Percentiles rank a stretch among this genome's conserved stretches.
Conservation (phyloP, 139 green algal species). For the Ettlia oleoabundans region DNA sequence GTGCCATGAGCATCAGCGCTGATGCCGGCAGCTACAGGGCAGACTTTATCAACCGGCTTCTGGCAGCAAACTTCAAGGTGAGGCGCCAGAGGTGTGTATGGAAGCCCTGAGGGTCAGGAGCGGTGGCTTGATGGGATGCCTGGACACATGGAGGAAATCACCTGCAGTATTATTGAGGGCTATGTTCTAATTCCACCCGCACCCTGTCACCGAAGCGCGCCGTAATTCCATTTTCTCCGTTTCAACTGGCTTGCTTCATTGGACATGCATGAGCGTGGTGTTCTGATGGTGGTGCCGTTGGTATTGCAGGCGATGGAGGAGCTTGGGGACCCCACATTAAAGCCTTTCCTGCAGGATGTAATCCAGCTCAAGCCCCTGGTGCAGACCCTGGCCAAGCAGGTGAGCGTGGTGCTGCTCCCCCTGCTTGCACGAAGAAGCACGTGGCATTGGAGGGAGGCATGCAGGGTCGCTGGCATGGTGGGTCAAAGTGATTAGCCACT, state of each 20-base stretch:
- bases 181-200: too few species aligned
- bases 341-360: constrained; percentile 94
- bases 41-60: constrained; percentile 83
- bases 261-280: background rate
- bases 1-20: constrained; percentile 81
- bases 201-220: too few species aligned
- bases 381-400: constrained; percentile 52
- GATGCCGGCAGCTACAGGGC: constrained; percentile 27
- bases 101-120: background rate
- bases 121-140: background rate
- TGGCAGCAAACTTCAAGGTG: constrained; percentile 80
- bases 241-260: too few species aligned
- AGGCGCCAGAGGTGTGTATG: background rate
- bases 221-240: too few species aligned
- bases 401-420: too few species aligned
- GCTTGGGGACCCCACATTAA: constrained; percentile 75
- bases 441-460: too few species aligned
- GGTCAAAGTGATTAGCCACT: too few species aligned
- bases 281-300: background rate
- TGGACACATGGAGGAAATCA: too few species aligned
- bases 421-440: too few species aligned
- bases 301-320: constrained; percentile 70
- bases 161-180: too few species aligned
- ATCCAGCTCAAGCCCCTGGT: constrained; percentile 77
- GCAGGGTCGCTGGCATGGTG: too few species aligned